These are phyloP conservation scores for Leucosporidium yakuticum DNA, from an alignment of 768 basidiomycete species.

Conservation along the genomic window DNA sequence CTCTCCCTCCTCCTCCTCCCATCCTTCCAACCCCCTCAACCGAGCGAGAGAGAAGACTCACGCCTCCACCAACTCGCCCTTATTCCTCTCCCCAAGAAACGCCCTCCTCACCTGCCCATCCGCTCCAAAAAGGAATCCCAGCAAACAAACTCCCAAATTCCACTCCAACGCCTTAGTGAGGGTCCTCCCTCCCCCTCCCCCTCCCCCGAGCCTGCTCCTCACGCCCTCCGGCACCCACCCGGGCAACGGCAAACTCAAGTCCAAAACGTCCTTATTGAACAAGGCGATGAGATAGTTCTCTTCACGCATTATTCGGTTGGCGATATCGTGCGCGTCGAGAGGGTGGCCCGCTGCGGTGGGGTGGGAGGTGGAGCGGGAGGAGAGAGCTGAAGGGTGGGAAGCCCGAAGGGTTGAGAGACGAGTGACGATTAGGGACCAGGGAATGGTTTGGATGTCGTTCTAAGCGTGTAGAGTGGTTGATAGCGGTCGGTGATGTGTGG, in stretches of 20 bases:
- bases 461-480: slow-evolving; percentile 44
- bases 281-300: slow-evolving; percentile 98
- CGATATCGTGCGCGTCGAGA: slow-evolving; percentile 95
- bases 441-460: slow-evolving; percentile 96
- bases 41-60: slow-evolving; percentile 46
- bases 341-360: too few species aligned
- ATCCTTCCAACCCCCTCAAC: too few species aligned
- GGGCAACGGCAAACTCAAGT: slow-evolving; percentile 78
- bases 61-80: slow-evolving; percentile 73
- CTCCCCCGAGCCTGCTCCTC: slow-evolving; percentile 17
- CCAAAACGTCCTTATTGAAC: slow-evolving; percentile 92
- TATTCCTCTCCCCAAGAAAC: slow-evolving; percentile 79
- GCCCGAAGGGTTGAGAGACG: slow-evolving; percentile 84
- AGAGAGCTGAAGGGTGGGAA: slow-evolving; percentile 83
- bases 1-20: not conserved
- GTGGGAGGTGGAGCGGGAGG: slow-evolving; percentile 52
- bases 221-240: slow-evolving; percentile 24
- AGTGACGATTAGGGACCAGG: slow-evolving; percentile 90
- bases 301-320: slow-evolving; percentile 94
- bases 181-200: slow-evolving; percentile 63
- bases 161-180: slow-evolving; percentile 89
- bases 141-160: slow-evolving; percentile 91
- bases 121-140: slow-evolving; percentile 90
- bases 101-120: slow-evolving; percentile 83
- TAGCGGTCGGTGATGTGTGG: not conserved